A percentile compares a stretch with the other conserved stretches of the same genome.
Conservation (phyloP, 2,329 filamentous ascomycete genomes). For the Claviceps sp. region DNA sequence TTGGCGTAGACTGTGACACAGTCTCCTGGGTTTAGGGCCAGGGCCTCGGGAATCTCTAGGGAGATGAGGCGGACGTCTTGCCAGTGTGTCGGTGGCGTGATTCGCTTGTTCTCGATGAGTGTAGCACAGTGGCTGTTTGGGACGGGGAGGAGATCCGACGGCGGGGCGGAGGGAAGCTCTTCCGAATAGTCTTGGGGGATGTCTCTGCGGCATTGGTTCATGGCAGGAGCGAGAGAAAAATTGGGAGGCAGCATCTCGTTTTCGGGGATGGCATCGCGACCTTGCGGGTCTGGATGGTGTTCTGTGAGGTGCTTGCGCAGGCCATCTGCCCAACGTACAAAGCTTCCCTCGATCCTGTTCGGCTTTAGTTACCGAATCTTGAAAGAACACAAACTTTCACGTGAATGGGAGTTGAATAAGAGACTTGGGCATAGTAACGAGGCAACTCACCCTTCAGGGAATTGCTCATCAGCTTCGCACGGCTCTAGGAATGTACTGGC, state of each 20-base stretch:
- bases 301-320: constrained; percentile 54
- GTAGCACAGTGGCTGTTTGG: constrained; percentile 41
- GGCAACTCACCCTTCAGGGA: constrained; percentile 62
- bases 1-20: constrained; percentile 74
- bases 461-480: constrained; percentile 86
- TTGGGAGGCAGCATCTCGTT: constrained; percentile 64
- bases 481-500: constrained; percentile 61
- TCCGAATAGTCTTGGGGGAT: constrained; percentile 7
- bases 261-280: constrained; percentile 55
- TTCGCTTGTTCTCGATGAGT: constrained; percentile 51
- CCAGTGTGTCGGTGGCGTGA: constrained; percentile 71
- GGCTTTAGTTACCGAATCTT: neutral
- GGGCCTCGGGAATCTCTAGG: constrained; percentile 28
- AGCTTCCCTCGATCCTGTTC: constrained; percentile 63
- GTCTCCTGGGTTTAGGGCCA: constrained; percentile 54
- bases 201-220: constrained; percentile 4
- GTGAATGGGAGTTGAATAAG: neutral
- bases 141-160: constrained; percentile 36
- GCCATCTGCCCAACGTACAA: constrained; percentile 61
- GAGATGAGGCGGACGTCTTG: constrained; percentile 83
- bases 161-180: constrained; percentile 13
- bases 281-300: constrained; percentile 55
- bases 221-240: constrained; percentile 28
- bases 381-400: neutral
- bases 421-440: constrained; percentile 14